Conservation (phyloP, 495 filamentous ascomycete species). For the Pseudevernia furfuracea region DNA sequence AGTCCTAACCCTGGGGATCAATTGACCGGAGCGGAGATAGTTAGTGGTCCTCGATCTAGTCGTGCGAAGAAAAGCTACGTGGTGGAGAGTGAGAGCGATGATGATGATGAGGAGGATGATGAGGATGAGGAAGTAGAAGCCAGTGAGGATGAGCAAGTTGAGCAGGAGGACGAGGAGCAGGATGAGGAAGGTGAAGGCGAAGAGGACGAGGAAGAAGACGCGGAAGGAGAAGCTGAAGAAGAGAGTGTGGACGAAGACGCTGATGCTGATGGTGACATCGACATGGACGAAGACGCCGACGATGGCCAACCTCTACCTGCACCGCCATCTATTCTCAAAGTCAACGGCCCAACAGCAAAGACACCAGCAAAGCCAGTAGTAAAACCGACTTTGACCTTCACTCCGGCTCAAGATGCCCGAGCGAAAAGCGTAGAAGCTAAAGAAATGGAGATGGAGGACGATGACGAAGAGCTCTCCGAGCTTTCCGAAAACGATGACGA, state of each 20-base stretch:
- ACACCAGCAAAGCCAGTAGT: conserved; percentile 24
- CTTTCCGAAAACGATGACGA: conserved; percentile 45
- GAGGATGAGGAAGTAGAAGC: conserved; percentile 44
- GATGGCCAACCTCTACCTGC: conserved; percentile 34
- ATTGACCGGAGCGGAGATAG: conserved; percentile 37
- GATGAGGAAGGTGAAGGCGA: conserved; percentile 54
- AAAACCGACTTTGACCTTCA: conserved; percentile 35
- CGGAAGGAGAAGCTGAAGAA: conserved; percentile 51
- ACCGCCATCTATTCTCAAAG: conserved; percentile 28
- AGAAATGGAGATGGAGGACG: conserved; percentile 50
- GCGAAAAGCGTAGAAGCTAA: conserved; percentile 52
- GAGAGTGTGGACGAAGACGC: conserved; percentile 33
- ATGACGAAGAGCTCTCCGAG: conserved; percentile 44
- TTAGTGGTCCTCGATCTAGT: conserved; percentile 55
- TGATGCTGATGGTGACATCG: conserved; percentile 44
- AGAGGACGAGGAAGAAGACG: conserved; percentile 46
- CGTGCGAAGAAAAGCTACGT: conserved; percentile 63
- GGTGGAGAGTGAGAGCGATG: conserved; percentile 53
- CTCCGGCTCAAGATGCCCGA: conserved; percentile 33
- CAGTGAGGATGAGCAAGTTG: conserved; percentile 32
- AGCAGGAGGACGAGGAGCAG: conserved; percentile 46
- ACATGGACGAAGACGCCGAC: conserved; percentile 53
- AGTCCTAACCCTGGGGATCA: conserved; percentile 25
- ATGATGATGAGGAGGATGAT: conserved; percentile 42
- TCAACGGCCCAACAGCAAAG: conserved; percentile 21